These are phyloP conservation scores for Phytopythium mirpurense DNA, from an alignment of 352 stramenopile species.

Conservation along the genomic window DNA sequence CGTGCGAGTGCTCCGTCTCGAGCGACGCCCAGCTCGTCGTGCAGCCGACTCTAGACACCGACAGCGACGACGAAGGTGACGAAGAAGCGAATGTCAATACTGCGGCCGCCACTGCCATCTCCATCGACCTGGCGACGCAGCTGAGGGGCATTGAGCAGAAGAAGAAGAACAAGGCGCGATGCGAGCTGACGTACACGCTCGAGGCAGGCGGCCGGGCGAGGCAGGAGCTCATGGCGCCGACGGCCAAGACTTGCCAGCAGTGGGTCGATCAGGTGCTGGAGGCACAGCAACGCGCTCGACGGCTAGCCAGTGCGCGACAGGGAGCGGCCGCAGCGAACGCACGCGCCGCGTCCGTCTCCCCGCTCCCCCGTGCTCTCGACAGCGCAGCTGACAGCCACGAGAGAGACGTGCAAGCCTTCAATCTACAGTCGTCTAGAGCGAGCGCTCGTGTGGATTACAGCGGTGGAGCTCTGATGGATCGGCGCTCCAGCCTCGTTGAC, in stretches of 20 bases:
- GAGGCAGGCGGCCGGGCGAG: conserved; percentile 10
- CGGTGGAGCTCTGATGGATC: not conserved
- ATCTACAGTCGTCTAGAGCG: not conserved
- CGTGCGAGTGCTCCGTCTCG: conserved; percentile 39
- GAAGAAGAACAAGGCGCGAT: conserved; percentile 54
- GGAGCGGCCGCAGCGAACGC: not conserved
- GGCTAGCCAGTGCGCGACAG: not conserved
- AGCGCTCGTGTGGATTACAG: no score
- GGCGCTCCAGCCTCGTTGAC: not conserved
- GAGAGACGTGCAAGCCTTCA: not conserved
- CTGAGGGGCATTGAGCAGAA: conserved; percentile 41
- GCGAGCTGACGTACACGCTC: conserved; percentile 20
- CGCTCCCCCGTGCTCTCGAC: not conserved
- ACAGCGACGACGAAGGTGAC: conserved; percentile 10
- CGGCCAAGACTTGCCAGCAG: conserved; percentile 51
- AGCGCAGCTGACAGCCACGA: not conserved
- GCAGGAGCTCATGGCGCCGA: conserved; percentile 73
- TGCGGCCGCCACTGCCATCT: conserved; percentile 11
- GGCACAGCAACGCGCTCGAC: conserved; percentile 30
- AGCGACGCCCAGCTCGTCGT: conserved; percentile 28
- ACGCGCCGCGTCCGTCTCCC: not conserved
- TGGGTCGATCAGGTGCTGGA: conserved; percentile 47
- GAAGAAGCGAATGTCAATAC: conserved; percentile 10
- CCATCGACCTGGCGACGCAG: conserved; percentile 39
- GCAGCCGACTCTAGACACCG: not conserved